Evolutionary conservation across 2,329 filamentous ascomycete genomes (phyloP).

Genomic region (Phialemoniopsis sp.): DNA sequence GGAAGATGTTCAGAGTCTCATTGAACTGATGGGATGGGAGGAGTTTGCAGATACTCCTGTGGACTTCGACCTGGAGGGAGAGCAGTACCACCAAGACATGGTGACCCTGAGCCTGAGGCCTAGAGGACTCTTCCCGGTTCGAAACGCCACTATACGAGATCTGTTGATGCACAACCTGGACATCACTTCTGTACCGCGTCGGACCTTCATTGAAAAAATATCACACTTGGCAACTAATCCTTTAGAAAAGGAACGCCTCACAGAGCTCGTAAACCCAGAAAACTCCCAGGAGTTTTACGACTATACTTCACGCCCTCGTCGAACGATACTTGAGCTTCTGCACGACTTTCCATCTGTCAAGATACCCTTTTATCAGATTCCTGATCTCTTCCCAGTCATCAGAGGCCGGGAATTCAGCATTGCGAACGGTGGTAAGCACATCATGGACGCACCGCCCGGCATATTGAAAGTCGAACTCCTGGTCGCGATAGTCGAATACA

Average conservation of each 20-base stretch:
- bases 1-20: constrained; percentile 72
- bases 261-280: constrained; percentile 76
- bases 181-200: constrained; percentile 82
- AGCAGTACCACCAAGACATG: not conserved
- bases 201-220: constrained; percentile 78
- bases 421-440: constrained; percentile 61
- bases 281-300: constrained; percentile 92
- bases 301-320: constrained; percentile 85
- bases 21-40: constrained; percentile 76
- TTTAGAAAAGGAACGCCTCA: constrained; percentile 74
- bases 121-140: constrained; percentile 11
- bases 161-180: constrained; percentile 83
- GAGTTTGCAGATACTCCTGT: constrained; percentile 67
- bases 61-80: constrained; percentile 34
- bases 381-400: constrained; percentile 74
- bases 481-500: constrained; percentile 86
- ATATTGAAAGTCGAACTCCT: constrained; percentile 60
- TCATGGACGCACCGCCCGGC: constrained; percentile 15
- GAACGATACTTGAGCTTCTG: constrained; percentile 88
- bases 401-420: constrained; percentile 94
- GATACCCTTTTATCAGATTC: constrained; percentile 69
- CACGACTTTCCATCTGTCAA: constrained; percentile 84
- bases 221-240: constrained; percentile 68
- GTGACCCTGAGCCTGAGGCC: not conserved
- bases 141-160: constrained; percentile 59